Conservation (phyloP, 2,329 filamentous ascomycete genomes). For the Fusarium siculi region DNA sequence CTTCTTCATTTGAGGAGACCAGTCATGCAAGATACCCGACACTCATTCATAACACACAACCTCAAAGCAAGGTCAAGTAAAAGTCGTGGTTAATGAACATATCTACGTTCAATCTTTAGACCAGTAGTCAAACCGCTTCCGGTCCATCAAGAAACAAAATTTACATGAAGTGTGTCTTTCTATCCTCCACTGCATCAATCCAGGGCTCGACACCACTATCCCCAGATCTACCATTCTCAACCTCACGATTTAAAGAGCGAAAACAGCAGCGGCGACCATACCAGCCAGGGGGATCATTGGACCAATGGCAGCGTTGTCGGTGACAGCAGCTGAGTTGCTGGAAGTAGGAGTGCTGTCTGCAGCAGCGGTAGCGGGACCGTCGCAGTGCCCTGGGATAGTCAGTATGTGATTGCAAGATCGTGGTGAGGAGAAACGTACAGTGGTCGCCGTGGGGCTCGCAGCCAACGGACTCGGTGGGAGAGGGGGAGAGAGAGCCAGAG, state of each 20-base stretch:
- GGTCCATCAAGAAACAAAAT: constrained; percentile 4
- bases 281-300: constrained; percentile 38
- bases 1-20: neutral
- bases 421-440: neutral
- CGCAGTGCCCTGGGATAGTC: constrained; percentile 36
- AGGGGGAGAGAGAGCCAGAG: constrained; percentile 2
- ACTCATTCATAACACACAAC: neutral
- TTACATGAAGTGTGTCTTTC: constrained; percentile 19
- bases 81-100: constrained; percentile 6
- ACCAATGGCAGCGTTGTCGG: constrained; percentile 23
- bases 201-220: constrained; percentile 19
- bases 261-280: constrained; percentile 36
- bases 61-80: neutral
- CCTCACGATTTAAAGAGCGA: constrained; percentile 30
- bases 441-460: constrained; percentile 42
- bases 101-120: constrained; percentile 1
- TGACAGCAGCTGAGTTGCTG: constrained; percentile 16
- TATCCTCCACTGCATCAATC: constrained; percentile 31
- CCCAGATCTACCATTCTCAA: neutral
- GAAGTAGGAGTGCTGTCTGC: constrained; percentile 11
- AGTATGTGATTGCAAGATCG: neutral
- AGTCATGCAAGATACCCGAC: neutral
- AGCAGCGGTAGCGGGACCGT: constrained; percentile 25
- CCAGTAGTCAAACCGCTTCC: neutral
- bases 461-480: constrained; percentile 40